Evolutionary conservation across 257 asterid genomes (phyloP).

Genomic region (Fraxinus cuspidata): DNA sequence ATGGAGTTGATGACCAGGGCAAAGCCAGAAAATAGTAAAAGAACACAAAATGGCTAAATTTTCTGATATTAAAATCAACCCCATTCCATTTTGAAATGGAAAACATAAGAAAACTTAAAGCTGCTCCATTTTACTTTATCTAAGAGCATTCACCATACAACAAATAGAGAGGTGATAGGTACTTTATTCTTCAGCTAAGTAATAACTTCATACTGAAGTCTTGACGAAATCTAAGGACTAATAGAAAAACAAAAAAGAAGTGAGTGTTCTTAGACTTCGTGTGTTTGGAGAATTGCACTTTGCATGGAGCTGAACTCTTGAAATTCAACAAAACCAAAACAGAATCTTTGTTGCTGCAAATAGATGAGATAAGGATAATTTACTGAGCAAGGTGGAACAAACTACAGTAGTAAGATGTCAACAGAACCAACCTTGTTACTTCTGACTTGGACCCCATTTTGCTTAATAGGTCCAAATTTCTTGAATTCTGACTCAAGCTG

Average conservation of each 20-base stretch:
- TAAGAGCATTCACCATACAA: background rate
- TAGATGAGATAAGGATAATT: slow-evolving; percentile 21
- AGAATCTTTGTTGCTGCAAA: slow-evolving; percentile 73
- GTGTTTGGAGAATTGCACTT: slow-evolving; percentile 69
- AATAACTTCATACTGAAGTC: background rate
- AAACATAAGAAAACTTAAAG: background rate
- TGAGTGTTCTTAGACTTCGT: no score
- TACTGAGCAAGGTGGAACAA: slow-evolving; percentile 6
- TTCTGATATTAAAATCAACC: background rate
- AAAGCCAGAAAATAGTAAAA: background rate
- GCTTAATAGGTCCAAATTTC: slow-evolving; percentile 77
- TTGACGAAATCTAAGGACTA: background rate
- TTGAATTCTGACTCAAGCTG: slow-evolving; percentile 75
- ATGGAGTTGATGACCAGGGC: background rate
- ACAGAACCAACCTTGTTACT: slow-evolving; percentile 60
- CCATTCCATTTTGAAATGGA: background rate
- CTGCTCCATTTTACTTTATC: slow-evolving; percentile 10
- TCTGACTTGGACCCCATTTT: slow-evolving; percentile 85
- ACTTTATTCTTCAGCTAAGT: background rate
- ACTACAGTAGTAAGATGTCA: slow-evolving; percentile 7
- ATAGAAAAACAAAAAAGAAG: background rate
- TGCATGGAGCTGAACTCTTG: slow-evolving; percentile 73
- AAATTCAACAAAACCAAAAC: slow-evolving; percentile 92
- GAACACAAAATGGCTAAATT: no score
- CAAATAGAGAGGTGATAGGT: background rate